Evolutionary conservation across 2,329 filamentous ascomycete genomes (phyloP).

Genomic region (Penicillium sp.): DNA sequence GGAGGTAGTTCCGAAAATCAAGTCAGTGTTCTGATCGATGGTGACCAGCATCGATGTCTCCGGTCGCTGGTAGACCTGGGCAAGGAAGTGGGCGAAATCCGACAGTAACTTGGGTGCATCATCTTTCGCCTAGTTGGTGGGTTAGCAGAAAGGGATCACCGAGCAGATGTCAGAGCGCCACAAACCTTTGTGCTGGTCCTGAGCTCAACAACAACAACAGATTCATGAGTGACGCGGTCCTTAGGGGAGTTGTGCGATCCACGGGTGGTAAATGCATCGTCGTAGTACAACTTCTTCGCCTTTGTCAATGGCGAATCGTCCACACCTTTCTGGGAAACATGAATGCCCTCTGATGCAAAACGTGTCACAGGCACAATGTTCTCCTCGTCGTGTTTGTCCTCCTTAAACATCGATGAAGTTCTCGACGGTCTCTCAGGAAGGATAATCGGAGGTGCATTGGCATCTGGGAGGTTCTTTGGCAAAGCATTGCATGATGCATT

Average conservation of each 20-base stretch:
- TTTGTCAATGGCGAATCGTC: conserved; percentile 18
- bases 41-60: conserved; percentile 71
- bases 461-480: conserved; percentile 15
- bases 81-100: conserved; percentile 69
- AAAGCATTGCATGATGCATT: conserved; percentile 8
- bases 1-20: conserved; percentile 71
- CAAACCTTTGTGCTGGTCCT: conserved; percentile 63
- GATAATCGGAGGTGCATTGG: conserved; percentile 16
- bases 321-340: conserved; percentile 12
- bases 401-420: conserved; percentile 26
- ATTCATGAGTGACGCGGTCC: conserved; percentile 54
- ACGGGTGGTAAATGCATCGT: conserved; percentile 39
- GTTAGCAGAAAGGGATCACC: conserved; percentile 19
- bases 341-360: conserved; percentile 12
- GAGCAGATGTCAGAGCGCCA: conserved; percentile 3
- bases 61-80: conserved; percentile 71
- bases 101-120: conserved; percentile 74
- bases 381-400: conserved; percentile 26
- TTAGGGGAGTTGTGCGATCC: conserved; percentile 38
- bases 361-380: conserved; percentile 14
- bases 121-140: conserved; percentile 55
- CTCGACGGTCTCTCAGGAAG: conserved; percentile 17
- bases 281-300: conserved; percentile 42
- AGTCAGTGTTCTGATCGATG: conserved; percentile 70
- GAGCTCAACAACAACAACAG: conserved; percentile 62